A percentile compares a stretch with the other conserved stretches of the same genome.
These are phyloP conservation scores for Prorocentrum cordatum DNA, from an alignment of 169 alveolate genomes.

Conservation along the genomic window DNA sequence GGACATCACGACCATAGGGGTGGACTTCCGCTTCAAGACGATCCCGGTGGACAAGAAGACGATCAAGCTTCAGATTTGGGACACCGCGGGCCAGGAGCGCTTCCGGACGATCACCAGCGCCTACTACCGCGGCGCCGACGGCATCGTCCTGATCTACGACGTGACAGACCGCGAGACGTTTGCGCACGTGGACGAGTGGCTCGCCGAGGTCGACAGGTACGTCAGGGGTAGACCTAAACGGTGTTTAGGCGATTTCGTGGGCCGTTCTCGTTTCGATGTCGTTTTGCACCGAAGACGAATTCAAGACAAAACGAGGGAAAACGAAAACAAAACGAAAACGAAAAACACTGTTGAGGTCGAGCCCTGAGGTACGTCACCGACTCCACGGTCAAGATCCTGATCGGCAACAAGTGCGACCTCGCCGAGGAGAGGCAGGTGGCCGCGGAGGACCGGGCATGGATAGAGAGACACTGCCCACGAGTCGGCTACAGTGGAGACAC, in stretches of 20 bases:
- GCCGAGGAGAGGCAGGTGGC: neutral
- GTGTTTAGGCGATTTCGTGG: too few species aligned
- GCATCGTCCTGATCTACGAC: constrained; percentile 87
- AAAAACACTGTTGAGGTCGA: too few species aligned
- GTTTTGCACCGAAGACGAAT: too few species aligned
- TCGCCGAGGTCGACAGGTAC: neutral
- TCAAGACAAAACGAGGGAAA: too few species aligned
- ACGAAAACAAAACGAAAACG: too few species aligned
- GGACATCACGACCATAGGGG: constrained; percentile 85
- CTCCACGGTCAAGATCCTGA: neutral
- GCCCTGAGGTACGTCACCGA: too few species aligned
- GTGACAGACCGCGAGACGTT: constrained; percentile 84
- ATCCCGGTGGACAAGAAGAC: constrained; percentile 73
- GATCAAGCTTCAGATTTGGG: constrained; percentile 87
- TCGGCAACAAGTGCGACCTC: neutral
- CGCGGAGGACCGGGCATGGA: too few species aligned
- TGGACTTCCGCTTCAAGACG: constrained; percentile 79
- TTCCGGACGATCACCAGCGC: constrained; percentile 87
- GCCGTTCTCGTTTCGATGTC: too few species aligned
- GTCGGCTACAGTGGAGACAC: too few species aligned
- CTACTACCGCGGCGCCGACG: constrained; percentile 94
- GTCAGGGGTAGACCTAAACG: too few species aligned
- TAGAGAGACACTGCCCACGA: too few species aligned
- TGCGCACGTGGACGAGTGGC: neutral
- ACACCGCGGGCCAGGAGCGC: constrained; percentile 95